Evolutionary conservation across 352 stramenopile genomes (phyloP).

Genomic region (Globisporangium cystogenes): DNA sequence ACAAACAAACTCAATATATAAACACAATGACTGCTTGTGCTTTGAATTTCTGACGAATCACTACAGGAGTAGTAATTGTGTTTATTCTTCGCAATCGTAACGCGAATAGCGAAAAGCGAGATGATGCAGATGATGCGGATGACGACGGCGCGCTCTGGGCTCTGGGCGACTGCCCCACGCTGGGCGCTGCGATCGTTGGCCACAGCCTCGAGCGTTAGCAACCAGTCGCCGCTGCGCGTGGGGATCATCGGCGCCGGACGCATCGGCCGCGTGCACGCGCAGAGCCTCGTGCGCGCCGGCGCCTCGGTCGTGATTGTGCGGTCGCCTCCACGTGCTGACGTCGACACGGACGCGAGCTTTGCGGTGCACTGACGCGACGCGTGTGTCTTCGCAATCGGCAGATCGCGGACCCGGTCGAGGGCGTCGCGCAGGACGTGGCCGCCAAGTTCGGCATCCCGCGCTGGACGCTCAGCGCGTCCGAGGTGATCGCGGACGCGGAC

Average conservation of each 20-base stretch:
- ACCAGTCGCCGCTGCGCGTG: slow-evolving; percentile 29
- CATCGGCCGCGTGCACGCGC: slow-evolving; percentile 60
- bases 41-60: too few species aligned
- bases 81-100: too few species aligned
- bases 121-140: not conserved
- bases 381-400: too few species aligned
- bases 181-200: not conserved
- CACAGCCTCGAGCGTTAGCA: not conserved
- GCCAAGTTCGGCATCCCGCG: slow-evolving; percentile 43
- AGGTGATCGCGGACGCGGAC: slow-evolving; percentile 91
- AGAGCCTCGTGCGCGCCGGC: too few species aligned
- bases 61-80: too few species aligned
- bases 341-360: too few species aligned
- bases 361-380: too few species aligned
- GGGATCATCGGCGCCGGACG: slow-evolving; percentile 66
- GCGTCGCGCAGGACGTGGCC: slow-evolving; percentile 30
- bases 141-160: not conserved
- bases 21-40: too few species aligned
- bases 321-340: too few species aligned
- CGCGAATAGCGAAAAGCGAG: not conserved
- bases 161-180: not conserved
- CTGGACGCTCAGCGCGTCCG: slow-evolving; percentile 71
- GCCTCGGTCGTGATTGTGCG: too few species aligned
- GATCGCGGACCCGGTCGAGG: slow-evolving; percentile 22
- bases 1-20: too few species aligned